phyloP scores from a whole-genome alignment of 768 basidiomycete genomes.

The Serpula lacrymans region DNA sequence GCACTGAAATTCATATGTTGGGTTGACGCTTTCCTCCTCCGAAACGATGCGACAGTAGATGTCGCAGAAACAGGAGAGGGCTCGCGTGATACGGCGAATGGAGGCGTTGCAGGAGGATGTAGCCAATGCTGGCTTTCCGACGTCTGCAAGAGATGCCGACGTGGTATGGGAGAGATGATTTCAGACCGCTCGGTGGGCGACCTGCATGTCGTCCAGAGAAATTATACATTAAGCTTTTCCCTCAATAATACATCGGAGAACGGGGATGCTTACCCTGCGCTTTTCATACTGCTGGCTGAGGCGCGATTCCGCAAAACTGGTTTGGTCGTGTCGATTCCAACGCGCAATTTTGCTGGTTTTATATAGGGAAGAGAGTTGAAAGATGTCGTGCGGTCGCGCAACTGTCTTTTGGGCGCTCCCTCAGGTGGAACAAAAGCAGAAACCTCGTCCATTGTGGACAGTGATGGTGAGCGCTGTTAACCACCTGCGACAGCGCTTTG shows the following conservation, averaged over 20 bases:
- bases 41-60: conserved; percentile 26
- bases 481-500: no score
- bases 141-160: conserved; percentile 59
- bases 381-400: conserved; percentile 13
- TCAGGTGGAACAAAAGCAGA: background rate
- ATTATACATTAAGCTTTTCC: no score
- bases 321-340: no score
- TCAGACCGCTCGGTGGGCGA: conserved; percentile 32
- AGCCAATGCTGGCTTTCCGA: conserved; percentile 63
- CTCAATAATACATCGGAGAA: no score
- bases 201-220: no score
- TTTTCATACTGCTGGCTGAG: conserved; percentile 12
- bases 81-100: conserved; percentile 34
- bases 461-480: no score
- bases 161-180: conserved; percentile 66
- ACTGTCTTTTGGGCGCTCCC: background rate
- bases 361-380: conserved; percentile 10
- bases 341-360: conserved; percentile 6
- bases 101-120: conserved; percentile 45
- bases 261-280: conserved; percentile 14
- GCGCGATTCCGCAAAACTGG: conserved; percentile 15
- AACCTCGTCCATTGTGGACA: background rate
- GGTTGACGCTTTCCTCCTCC: conserved; percentile 11
- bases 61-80: conserved; percentile 41
- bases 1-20: conserved; percentile 40